Conservation (phyloP, 2,329 filamentous ascomycete species). For the Ceratocystiopsis sp. region DNA sequence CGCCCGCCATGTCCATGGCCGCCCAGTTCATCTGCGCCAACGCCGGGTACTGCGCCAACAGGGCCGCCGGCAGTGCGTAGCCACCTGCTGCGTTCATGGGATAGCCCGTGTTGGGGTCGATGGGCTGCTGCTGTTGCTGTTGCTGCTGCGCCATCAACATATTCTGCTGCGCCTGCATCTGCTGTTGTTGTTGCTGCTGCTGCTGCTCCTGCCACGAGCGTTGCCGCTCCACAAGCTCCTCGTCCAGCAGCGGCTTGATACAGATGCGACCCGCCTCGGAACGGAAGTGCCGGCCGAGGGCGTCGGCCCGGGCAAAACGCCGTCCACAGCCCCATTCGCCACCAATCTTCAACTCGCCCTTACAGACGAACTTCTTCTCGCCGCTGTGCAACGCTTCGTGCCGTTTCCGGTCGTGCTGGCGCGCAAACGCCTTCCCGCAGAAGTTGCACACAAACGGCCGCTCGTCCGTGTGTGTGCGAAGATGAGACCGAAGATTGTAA, state of each 20-base stretch:
- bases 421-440: constrained; percentile 91
- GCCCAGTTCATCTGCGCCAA: constrained; percentile 83
- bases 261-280: constrained; percentile 91
- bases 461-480: constrained; percentile 94
- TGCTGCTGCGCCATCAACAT: constrained; percentile 36
- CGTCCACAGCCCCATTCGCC: constrained; percentile 86
- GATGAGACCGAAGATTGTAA: constrained; percentile 88
- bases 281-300: constrained; percentile 82
- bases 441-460: constrained; percentile 93
- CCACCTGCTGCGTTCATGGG: constrained; percentile 37
- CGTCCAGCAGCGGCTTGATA: constrained; percentile 91
- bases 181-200: constrained; percentile 33
- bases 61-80: constrained; percentile 65
- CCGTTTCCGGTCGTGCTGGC: constrained; percentile 91
- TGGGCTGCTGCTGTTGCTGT: neutral
- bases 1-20: constrained; percentile 43
- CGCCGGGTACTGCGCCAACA: constrained; percentile 83
- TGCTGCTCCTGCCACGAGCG: constrained; percentile 57
- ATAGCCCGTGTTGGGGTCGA: constrained; percentile 40
- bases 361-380: constrained; percentile 97
- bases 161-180: constrained; percentile 24
- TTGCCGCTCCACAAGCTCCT: constrained; percentile 74
- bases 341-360: constrained; percentile 68
- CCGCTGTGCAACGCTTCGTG: constrained; percentile 93
- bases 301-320: constrained; percentile 87